Percentiles rank a stretch among this genome's conserved stretches.
These are phyloP conservation scores for Primulina eburnea DNA, from an alignment of 257 asterid genomes.

Conservation along the genomic window DNA sequence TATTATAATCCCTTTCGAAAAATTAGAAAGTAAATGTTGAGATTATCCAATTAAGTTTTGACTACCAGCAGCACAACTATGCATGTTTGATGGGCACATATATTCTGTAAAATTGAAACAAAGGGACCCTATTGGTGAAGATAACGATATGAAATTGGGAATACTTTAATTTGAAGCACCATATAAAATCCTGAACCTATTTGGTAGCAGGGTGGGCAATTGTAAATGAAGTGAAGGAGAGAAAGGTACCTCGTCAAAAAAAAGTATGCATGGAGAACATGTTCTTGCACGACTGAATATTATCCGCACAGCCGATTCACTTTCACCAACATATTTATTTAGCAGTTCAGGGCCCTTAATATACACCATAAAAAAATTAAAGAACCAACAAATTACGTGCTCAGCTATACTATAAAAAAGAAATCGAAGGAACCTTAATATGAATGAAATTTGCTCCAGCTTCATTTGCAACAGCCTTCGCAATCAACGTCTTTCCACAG, in stretches of 20 bases:
- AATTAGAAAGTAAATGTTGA: background rate
- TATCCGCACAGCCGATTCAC: constrained; percentile 80
- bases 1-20: too few relatives aligned
- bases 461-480: constrained; percentile 94
- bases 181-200: constrained; percentile 12
- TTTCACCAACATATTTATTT: constrained; percentile 90
- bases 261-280: constrained; percentile 89
- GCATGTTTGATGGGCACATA: constrained; percentile 1
- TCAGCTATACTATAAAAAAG: constrained; percentile 1
- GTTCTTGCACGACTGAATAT: constrained; percentile 86
- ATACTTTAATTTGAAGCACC: constrained; percentile 12
- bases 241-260: constrained; percentile 78
- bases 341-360: constrained; percentile 87
- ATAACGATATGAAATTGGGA: background rate
- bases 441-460: constrained; percentile 93
- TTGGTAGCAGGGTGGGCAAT: background rate
- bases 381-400: background rate
- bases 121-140: background rate
- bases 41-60: background rate
- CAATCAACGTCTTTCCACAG: constrained; percentile 92
- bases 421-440: constrained; percentile 53
- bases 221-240: background rate
- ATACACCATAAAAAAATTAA: constrained; percentile 20
- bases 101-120: background rate
- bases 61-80: background rate